These are phyloP conservation scores for Gremmenia infestans DNA, from an alignment of 2,329 filamentous ascomycete genomes.

Conservation along the genomic window DNA sequence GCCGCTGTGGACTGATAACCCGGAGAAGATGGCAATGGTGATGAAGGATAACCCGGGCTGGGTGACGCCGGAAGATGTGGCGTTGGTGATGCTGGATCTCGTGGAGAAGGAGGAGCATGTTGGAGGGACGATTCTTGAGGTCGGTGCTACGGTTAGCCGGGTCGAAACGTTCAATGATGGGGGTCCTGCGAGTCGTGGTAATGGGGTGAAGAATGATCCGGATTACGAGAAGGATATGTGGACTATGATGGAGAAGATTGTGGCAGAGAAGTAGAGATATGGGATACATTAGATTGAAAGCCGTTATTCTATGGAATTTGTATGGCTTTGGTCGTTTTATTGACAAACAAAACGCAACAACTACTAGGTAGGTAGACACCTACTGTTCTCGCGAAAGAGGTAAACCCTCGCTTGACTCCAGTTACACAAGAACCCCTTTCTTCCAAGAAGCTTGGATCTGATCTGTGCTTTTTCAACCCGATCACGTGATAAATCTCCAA, in stretches of 20 bases:
- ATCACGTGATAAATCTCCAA: too few species aligned
- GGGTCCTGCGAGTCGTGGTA: constrained; percentile 29
- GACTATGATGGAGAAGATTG: constrained; percentile 3
- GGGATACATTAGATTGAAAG: background rate
- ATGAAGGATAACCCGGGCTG: constrained; percentile 29
- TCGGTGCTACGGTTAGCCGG: constrained; percentile 32
- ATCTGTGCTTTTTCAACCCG: too few species aligned
- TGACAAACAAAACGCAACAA: too few species aligned
- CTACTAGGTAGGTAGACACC: too few species aligned
- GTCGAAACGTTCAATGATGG: constrained; percentile 36
- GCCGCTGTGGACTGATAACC: constrained; percentile 41
- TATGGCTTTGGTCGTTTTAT: too few species aligned
- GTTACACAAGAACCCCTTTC: too few species aligned
- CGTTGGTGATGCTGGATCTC: constrained; percentile 39
- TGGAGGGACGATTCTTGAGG: constrained; percentile 40
- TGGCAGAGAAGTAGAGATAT: background rate
- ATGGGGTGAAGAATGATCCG: background rate
- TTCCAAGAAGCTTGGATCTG: too few species aligned
- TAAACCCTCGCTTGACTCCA: too few species aligned
- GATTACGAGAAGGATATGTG: constrained; percentile 3
- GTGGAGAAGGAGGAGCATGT: constrained; percentile 32
- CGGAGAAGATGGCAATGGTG: constrained; percentile 39
- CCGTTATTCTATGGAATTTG: too few species aligned
- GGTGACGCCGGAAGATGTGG: constrained; percentile 40
- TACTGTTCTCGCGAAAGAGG: too few species aligned